These are phyloP conservation scores for Grosmannia huntii DNA, from an alignment of 2,329 filamentous ascomycete genomes.

Conservation along the genomic window DNA sequence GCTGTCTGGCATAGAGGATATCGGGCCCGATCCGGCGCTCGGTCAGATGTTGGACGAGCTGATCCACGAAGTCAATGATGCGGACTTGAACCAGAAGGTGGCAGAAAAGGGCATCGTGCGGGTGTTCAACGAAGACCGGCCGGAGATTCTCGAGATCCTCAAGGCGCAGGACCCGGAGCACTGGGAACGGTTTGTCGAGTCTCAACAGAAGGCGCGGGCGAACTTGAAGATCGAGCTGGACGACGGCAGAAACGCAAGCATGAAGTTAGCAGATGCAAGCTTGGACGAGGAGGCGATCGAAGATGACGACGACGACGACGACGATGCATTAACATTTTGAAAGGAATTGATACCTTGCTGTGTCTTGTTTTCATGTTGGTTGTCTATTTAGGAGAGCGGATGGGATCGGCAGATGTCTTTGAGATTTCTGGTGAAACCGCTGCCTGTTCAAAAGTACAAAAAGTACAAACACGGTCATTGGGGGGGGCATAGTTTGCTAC, in stretches of 20 bases:
- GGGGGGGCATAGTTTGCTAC: background rate
- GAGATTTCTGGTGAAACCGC: no score
- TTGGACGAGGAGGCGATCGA: conserved; percentile 5
- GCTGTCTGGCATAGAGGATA: conserved; percentile 34
- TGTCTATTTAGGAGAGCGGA: background rate
- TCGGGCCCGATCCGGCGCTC: conserved; percentile 37
- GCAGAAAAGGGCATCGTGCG: conserved; percentile 45
- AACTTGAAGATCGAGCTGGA: conserved; percentile 27
- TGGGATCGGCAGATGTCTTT: background rate
- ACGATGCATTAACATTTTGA: background rate
- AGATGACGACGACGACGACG: background rate
- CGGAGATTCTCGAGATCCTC: conserved; percentile 34
- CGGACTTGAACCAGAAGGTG: conserved; percentile 39
- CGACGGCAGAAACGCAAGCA: background rate
- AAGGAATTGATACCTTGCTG: background rate
- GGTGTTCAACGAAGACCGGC: conserved; percentile 46
- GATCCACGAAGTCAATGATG: conserved; percentile 49
- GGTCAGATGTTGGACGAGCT: conserved; percentile 44
- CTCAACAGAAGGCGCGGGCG: conserved; percentile 44
- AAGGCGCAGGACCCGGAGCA: conserved; percentile 52
- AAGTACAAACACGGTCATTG: no score
- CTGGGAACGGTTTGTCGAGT: conserved; percentile 50
- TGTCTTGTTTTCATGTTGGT: background rate
- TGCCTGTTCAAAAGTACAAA: no score
- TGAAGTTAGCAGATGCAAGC: background rate